A percentile compares a stretch with the other conserved stretches of the same genome.
phyloP scores from a whole-genome alignment of 768 basidiomycete species.

The Podaxis sp. region DNA sequence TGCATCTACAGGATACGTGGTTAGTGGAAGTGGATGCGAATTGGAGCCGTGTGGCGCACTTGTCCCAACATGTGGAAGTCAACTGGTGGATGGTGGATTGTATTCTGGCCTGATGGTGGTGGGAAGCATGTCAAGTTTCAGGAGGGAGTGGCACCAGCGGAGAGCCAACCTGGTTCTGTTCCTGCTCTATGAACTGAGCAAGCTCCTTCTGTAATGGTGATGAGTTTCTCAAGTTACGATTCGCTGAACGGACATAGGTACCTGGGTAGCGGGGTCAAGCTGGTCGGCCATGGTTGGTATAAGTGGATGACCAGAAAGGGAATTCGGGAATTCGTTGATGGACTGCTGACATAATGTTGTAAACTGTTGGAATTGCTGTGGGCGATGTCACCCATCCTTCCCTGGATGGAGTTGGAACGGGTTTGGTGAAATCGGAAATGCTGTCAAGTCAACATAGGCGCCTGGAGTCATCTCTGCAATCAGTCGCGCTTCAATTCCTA shows the following conservation, averaged over 20 bases:
- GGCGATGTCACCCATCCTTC: conserved; percentile 1
- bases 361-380: conserved; percentile 4
- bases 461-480: neutral
- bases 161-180: conserved; percentile 72
- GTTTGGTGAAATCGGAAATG: conserved; percentile 9
- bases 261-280: conserved; percentile 81
- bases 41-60: conserved; percentile 51
- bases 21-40: neutral
- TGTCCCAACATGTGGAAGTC: conserved; percentile 90
- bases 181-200: conserved; percentile 70
- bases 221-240: neutral
- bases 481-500: neutral
- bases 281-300: conserved; percentile 46
- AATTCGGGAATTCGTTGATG: conserved; percentile 12
- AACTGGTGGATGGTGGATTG: conserved; percentile 73
- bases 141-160: neutral
- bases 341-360: conserved; percentile 8
- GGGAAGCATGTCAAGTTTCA: conserved; percentile 14
- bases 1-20: conserved; percentile 52
- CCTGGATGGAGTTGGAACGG: conserved; percentile 11
- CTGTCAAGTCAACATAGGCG: conserved; percentile 13
- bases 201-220: conserved; percentile 70
- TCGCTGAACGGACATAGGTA: conserved; percentile 24
- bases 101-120: conserved; percentile 41
- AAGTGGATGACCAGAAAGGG: conserved; percentile 8